Evolutionary conservation across 2,329 filamentous ascomycete genomes (phyloP).

Genomic region (Aspergillus pseudonomiae): DNA sequence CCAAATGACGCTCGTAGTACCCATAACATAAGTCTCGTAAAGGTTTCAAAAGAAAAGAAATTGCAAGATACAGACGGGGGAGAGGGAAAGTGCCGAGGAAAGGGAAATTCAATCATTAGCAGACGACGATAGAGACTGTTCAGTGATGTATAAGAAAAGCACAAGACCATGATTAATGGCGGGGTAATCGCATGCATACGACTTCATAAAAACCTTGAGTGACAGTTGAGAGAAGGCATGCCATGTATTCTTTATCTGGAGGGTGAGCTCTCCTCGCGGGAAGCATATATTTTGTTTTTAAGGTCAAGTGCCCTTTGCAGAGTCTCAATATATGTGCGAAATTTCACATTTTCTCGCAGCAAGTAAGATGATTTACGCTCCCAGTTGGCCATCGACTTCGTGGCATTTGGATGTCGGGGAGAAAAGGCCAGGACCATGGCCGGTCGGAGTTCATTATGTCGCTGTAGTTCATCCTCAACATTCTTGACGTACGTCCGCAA

Average conservation of each 20-base stretch:
- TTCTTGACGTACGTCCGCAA: constrained; percentile 78
- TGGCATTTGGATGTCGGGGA: constrained; percentile 76
- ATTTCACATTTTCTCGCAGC: constrained; percentile 93
- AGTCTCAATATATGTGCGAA: constrained; percentile 89
- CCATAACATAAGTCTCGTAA: constrained; percentile 32
- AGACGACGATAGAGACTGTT: too few relatives aligned
- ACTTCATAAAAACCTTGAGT: not conserved
- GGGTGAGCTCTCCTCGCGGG: constrained; percentile 23
- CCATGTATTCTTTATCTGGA: constrained; percentile 6
- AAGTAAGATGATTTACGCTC: constrained; percentile 93
- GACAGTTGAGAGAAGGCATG: not conserved
- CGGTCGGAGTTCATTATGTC: constrained; percentile 83
- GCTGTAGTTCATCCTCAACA: constrained; percentile 81
- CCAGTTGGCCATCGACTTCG: constrained; percentile 93
- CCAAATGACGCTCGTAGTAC: constrained; percentile 28
- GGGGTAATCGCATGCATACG: not conserved
- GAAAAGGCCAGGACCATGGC: constrained; percentile 90
- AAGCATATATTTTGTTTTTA: constrained; percentile 69
- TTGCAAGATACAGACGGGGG: constrained; percentile 4
- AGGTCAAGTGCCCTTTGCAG: constrained; percentile 70
- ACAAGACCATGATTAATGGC: not conserved
- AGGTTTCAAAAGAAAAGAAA: constrained; percentile 8
- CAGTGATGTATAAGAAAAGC: not conserved
- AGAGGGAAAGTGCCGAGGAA: not conserved
- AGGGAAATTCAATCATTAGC: not conserved